These are phyloP conservation scores for Magnolia changhungtana DNA, from an alignment of 164 flowering plant genomes.

Conservation along the genomic window DNA sequence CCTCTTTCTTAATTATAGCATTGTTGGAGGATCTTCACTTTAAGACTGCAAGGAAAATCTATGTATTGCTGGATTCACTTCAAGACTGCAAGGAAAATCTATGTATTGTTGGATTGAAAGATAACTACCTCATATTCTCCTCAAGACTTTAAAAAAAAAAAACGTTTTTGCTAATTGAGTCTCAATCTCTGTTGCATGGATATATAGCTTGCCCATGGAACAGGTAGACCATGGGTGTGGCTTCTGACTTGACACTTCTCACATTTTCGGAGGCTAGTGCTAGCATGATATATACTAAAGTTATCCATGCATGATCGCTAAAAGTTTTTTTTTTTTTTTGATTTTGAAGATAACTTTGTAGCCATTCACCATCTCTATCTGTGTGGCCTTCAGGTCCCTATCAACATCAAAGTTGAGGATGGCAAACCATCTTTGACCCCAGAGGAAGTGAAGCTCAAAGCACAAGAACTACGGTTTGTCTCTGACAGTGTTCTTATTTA, in stretches of 20 bases:
- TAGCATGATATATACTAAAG: not conserved
- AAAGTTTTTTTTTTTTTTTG: not conserved
- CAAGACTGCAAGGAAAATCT: no score
- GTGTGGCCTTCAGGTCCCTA: slow-evolving; percentile 51
- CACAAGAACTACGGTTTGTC: slow-evolving; percentile 79
- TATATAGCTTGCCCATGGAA: not conserved
- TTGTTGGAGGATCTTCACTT: no score
- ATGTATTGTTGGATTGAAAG: no score
- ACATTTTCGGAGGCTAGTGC: not conserved
- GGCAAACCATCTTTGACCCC: slow-evolving; percentile 80
- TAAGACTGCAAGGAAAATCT: no score
- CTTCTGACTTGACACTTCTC: not conserved
- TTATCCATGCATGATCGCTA: not conserved
- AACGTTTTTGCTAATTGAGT: no score
- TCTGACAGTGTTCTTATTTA: not conserved
- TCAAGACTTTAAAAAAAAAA: no score
- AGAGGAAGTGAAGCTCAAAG: slow-evolving; percentile 80
- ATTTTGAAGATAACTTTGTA: not conserved
- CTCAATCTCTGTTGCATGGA: no score
- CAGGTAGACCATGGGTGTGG: not conserved
- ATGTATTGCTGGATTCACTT: no score
- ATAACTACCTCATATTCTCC: no score
- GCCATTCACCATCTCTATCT: slow-evolving; percentile 1
- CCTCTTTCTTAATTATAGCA: no score
- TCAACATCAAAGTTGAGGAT: slow-evolving; percentile 51